A percentile compares a stretch with the other conserved stretches of the same genome.
Conservation (phyloP, 169 alveolate genomes). For the Plasmodium fragile region DNA sequence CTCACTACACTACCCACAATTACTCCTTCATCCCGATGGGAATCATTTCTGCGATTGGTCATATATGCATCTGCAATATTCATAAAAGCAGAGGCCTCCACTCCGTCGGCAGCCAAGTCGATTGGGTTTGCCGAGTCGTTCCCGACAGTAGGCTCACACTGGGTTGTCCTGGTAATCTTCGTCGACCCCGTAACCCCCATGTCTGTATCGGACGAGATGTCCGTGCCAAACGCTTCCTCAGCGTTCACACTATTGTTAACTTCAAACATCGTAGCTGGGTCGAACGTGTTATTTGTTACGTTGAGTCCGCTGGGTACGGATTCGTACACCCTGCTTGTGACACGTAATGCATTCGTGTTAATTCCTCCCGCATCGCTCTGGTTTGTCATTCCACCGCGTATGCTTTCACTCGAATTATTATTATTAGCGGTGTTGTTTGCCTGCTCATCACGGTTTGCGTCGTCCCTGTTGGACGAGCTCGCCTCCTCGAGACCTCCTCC, state of each 20-base stretch:
- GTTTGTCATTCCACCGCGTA: background rate
- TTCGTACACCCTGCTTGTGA: background rate
- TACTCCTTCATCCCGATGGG: background rate
- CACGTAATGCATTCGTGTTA: background rate
- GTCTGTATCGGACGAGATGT: background rate
- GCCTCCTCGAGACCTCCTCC: background rate
- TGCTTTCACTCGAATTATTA: background rate
- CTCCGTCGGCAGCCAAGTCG: background rate
- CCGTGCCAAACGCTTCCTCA: background rate
- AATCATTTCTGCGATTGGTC: background rate
- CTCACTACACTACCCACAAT: background rate
- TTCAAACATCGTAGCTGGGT: background rate
- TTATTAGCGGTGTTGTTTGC: background rate
- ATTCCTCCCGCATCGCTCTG: background rate
- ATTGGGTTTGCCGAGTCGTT: background rate
- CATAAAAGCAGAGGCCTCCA: background rate
- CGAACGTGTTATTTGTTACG: background rate
- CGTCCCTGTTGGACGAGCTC: background rate
- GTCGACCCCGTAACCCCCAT: background rate
- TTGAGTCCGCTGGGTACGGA: background rate
- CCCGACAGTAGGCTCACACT: background rate
- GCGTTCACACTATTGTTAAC: background rate
- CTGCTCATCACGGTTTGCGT: background rate
- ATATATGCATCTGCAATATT: background rate
- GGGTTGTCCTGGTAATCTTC: background rate